Conservation (phyloP, 2,329 filamentous ascomycete species). For the Hymenoscyphus infarciens region DNA sequence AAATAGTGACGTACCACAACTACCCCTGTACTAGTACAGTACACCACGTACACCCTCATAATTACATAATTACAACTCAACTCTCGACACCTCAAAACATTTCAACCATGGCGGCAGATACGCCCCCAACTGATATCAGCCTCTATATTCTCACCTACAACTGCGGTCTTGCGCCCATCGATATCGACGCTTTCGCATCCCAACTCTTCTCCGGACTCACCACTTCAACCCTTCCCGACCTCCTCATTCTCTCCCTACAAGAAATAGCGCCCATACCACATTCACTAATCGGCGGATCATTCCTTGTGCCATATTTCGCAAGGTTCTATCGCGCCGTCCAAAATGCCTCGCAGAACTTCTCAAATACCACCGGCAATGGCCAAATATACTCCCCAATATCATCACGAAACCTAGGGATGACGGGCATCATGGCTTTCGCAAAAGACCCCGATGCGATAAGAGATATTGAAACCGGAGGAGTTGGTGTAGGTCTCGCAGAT, state of each 20-base stretch:
- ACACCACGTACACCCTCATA: too few species aligned
- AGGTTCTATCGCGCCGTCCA: constrained; percentile 69
- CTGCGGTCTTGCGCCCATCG: constrained; percentile 69
- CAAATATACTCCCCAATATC: constrained; percentile 66
- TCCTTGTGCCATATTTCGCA: constrained; percentile 71
- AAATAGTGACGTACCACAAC: too few species aligned
- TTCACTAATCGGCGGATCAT: constrained; percentile 80
- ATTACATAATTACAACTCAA: background rate
- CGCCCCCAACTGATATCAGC: constrained; percentile 46
- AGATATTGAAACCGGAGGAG: constrained; percentile 71
- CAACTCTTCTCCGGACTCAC: constrained; percentile 63
- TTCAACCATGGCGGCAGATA: background rate
- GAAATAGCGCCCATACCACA: constrained; percentile 83
- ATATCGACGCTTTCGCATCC: constrained; percentile 65
- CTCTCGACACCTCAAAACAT: background rate
- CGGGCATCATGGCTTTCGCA: constrained; percentile 81
- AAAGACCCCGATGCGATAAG: constrained; percentile 58
- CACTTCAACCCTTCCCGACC: constrained; percentile 55
- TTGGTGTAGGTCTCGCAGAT: constrained; percentile 78
- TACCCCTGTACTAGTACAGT: too few species aligned
- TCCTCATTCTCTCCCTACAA: constrained; percentile 71
- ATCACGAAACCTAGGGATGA: constrained; percentile 80
- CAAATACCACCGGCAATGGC: constrained; percentile 30
- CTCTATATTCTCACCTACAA: constrained; percentile 87
- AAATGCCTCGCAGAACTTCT: constrained; percentile 51